Evolutionary conservation across 371 early-diverging fungal species (phyloP).

Genomic region (Mortierella sp.): DNA sequence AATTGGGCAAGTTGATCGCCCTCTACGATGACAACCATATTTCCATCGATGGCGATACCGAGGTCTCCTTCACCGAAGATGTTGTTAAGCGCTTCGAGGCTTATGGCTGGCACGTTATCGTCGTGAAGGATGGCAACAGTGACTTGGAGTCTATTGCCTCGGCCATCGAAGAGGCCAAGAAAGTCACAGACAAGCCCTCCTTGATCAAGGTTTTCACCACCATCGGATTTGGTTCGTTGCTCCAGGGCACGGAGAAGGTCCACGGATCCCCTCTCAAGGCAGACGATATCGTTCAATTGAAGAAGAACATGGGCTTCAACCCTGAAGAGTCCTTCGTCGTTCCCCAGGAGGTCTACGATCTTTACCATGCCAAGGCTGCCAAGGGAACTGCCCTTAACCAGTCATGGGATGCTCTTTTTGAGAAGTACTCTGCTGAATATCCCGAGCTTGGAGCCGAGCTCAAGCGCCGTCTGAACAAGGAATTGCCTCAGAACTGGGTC

Average conservation of each 20-base stretch:
- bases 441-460: slow-evolving; percentile 82
- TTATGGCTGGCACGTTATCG: slow-evolving; percentile 93
- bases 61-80: slow-evolving; percentile 95
- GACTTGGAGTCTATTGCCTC: slow-evolving; percentile 77
- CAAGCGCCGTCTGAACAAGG: slow-evolving; percentile 76
- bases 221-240: slow-evolving; percentile 89
- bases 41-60: slow-evolving; percentile 95
- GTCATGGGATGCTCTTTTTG: slow-evolving; percentile 82
- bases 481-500: slow-evolving; percentile 83
- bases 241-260: slow-evolving; percentile 90
- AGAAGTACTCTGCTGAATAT: slow-evolving; percentile 70
- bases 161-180: slow-evolving; percentile 85
- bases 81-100: slow-evolving; percentile 90
- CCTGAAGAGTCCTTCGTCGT: slow-evolving; percentile 82
- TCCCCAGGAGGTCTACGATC: slow-evolving; percentile 70
- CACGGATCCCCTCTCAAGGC: slow-evolving; percentile 93
- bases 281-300: slow-evolving; percentile 90
- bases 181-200: slow-evolving; percentile 87
- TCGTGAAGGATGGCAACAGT: slow-evolving; percentile 87
- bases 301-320: slow-evolving; percentile 88
- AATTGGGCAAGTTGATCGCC: slow-evolving; percentile 89
- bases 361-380: slow-evolving; percentile 70
- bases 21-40: slow-evolving; percentile 98
- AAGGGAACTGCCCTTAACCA: slow-evolving; percentile 72
- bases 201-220: slow-evolving; percentile 89